phyloP scores from a whole-genome alignment of 176 grass and related monocot genomes.

The Zoysia pacifica region DNA sequence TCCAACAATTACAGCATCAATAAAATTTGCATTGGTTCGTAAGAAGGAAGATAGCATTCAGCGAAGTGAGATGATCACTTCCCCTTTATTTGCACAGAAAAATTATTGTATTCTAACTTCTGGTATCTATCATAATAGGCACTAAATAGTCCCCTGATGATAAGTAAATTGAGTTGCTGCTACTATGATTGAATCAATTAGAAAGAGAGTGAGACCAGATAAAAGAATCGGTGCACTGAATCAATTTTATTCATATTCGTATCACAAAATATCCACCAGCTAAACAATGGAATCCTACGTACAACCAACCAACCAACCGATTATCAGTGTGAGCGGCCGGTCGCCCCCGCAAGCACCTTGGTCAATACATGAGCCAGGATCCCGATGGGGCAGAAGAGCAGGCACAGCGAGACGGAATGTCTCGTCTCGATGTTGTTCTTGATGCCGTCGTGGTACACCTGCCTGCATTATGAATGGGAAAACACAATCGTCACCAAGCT shows the following conservation, averaged over 20 bases:
- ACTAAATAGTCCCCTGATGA: background rate
- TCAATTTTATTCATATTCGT: slow-evolving; percentile 41
- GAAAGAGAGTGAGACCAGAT: background rate
- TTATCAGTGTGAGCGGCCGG: slow-evolving; percentile 53
- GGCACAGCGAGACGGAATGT: slow-evolving; percentile 83
- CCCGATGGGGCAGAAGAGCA: slow-evolving; percentile 90
- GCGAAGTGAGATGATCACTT: background rate
- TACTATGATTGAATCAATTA: background rate
- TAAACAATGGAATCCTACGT: slow-evolving; percentile 30
- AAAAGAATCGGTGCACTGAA: slow-evolving; percentile 15
- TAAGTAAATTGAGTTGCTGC: background rate
- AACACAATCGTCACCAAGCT: background rate
- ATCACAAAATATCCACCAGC: slow-evolving; percentile 28
- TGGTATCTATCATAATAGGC: background rate
- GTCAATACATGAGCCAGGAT: slow-evolving; percentile 69
- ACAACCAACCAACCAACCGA: slow-evolving; percentile 2
- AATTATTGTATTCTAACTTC: background rate
- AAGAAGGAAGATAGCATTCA: background rate
- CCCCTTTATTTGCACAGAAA: background rate
- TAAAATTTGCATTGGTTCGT: background rate
- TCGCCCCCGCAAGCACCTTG: slow-evolving; percentile 48
- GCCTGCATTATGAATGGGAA: slow-evolving; percentile 50
- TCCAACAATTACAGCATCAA: background rate
- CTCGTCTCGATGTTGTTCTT: slow-evolving; percentile 86
- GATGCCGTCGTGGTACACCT: slow-evolving; percentile 92